Evolutionary conservation across 2,329 filamentous ascomycete genomes (phyloP), one percentile per base, ranked within the genome.

Genomic region (Neospermospora avenae): DNA sequence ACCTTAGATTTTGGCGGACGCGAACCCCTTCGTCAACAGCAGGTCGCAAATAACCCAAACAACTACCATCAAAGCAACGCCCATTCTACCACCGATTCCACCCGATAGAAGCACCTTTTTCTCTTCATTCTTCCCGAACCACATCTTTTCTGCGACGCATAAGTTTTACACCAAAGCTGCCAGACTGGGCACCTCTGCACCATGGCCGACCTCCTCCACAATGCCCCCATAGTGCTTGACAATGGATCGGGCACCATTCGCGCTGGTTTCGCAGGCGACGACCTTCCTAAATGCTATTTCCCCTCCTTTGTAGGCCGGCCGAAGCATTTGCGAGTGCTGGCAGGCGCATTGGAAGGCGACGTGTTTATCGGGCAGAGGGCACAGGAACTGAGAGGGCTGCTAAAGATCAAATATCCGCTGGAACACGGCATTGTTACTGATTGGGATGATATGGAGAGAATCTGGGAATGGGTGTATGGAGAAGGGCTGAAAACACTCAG

Each of bases 391-490:
- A 86, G 93, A 71, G 95, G 95, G 3, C 80, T 99, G 63, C 82
- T 99, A 69, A 99, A 98, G 83, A 97, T 99, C 70, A 84, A 87
- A 67, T 98, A 98, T 74, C 95, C 95, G 46, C 80, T 99, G 58
- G 95, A 98, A 78, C 95, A 99, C 75, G 95, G 95, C 69, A 96
- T 99, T 71, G 95, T 99, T 65, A 99, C 95, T 68, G 92, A 99
- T 76, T 99, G 95, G 95, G 95, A 98, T 74, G 95, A 99, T 73
- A 99, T 99, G 95, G 95, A 99, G 80, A 87, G 91, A 78, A 99
- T 99, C 77, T 99, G 95, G 95, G 90, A 96, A 71, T 95, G 96
- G 73, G 92, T 99, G 56, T 99, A 98, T 75, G 90, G 90, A 60
- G 93, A 97, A 72, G 95, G 96, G 65, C 76, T 99, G 70, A 98